Percentiles rank a stretch among this genome's conserved stretches.
Evolutionary conservation across 306 rosid species (phyloP).

Genomic region (Cicer judaicum): DNA sequence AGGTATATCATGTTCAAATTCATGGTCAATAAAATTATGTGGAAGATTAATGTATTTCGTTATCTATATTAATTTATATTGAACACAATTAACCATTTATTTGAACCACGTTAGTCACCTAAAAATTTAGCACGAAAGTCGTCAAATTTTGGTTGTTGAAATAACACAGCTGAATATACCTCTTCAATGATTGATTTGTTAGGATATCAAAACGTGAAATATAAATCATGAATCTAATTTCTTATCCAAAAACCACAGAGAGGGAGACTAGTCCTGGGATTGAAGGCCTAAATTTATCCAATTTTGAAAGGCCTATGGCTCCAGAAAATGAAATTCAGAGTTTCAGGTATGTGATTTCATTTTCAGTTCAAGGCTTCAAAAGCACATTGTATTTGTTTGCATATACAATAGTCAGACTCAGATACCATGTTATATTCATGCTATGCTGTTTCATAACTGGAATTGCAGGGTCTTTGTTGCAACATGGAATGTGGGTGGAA

Average conservation of each 20-base stretch:
- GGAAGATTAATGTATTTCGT: no score
- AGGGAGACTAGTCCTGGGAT: conserved; percentile 68
- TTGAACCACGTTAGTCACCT: no score
- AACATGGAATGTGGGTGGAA: conserved; percentile 98
- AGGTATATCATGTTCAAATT: no score
- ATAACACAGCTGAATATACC: background rate
- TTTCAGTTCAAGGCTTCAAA: conserved; percentile 22
- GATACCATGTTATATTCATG: conserved; percentile 15
- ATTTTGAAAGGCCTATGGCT: conserved; percentile 62
- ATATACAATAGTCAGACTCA: background rate
- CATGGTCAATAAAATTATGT: no score
- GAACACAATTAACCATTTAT: no score
- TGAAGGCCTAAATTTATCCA: conserved; percentile 75
- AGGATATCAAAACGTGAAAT: conserved; percentile 6
- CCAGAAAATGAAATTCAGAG: conserved; percentile 58
- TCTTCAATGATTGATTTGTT: conserved; percentile 34
- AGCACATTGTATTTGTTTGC: background rate
- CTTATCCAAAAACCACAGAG: conserved; percentile 51
- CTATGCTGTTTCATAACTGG: background rate
- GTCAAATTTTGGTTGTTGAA: no score
- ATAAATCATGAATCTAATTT: conserved; percentile 22
- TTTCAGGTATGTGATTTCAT: conserved; percentile 57
- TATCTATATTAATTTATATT: no score
- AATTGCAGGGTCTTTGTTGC: conserved; percentile 74
- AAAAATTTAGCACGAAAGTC: no score